A percentile compares a stretch with the other conserved stretches of the same genome.
These are phyloP conservation scores for Paramyrothecium sp. DNA, from an alignment of 2,329 filamentous ascomycete genomes.

Conservation along the genomic window DNA sequence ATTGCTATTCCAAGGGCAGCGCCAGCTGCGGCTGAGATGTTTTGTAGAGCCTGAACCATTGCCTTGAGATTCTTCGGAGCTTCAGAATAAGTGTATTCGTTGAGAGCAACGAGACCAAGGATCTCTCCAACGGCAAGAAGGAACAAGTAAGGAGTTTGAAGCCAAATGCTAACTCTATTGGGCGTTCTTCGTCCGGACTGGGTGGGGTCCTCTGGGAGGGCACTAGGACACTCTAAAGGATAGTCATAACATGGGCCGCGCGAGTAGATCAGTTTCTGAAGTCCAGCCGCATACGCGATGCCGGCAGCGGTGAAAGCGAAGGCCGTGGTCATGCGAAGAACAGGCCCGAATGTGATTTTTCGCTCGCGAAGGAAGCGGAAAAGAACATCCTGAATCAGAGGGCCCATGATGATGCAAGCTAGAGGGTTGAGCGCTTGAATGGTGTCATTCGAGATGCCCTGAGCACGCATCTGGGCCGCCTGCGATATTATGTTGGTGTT, in stretches of 20 bases:
- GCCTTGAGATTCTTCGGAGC: not conserved
- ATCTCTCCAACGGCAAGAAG: constrained; percentile 12
- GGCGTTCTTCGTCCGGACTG: constrained; percentile 13
- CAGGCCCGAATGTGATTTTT: constrained; percentile 1
- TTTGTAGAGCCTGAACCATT: not conserved
- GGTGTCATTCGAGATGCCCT: constrained; percentile 51
- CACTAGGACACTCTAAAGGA: constrained; percentile 28
- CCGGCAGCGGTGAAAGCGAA: constrained; percentile 41
- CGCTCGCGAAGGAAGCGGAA: not conserved
- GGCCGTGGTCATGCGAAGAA: constrained; percentile 31
- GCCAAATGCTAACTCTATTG: constrained; percentile 34
- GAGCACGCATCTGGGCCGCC: constrained; percentile 44
- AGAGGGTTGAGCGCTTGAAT: constrained; percentile 49
- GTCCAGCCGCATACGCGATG: constrained; percentile 49
- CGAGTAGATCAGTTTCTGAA: constrained; percentile 49
- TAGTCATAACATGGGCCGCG: constrained; percentile 40
- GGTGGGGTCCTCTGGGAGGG: constrained; percentile 13
- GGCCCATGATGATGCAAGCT: constrained; percentile 32
- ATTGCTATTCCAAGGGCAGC: not conserved
- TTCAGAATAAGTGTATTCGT: not conserved
- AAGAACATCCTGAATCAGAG: constrained; percentile 1
- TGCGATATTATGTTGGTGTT: constrained; percentile 56
- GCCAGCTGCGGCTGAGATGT: not conserved
- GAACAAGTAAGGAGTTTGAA: constrained; percentile 37
- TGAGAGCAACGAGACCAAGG: not conserved